phyloP scores from a whole-genome alignment of 495 filamentous ascomycete species.

The Poronia punctata region DNA sequence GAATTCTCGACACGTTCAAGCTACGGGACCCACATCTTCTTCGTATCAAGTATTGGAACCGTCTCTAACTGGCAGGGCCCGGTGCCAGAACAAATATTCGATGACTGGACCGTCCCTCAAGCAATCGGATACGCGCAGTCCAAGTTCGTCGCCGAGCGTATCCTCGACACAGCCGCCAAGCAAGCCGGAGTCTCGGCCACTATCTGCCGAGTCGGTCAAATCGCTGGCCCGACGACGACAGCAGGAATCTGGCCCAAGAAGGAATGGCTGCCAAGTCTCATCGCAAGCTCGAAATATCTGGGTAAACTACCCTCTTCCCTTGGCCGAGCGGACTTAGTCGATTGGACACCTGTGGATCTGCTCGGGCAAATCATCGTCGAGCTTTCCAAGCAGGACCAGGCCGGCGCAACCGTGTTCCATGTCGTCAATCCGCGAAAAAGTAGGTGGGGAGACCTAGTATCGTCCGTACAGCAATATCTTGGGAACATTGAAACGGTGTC shows the following conservation, averaged over 20 bases:
- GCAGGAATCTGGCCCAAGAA: constrained; percentile 41
- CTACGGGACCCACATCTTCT: constrained; percentile 31
- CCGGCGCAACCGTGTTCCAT: constrained; percentile 27
- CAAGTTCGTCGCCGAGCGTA: constrained; percentile 43
- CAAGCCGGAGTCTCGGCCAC: constrained; percentile 26
- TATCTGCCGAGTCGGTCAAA: constrained; percentile 46
- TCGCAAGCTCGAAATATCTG: constrained; percentile 33
- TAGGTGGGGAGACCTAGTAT: constrained; percentile 27
- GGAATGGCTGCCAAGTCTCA: constrained; percentile 51
- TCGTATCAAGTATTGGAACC: constrained; percentile 42
- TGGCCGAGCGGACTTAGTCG: constrained; percentile 30
- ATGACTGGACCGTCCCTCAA: constrained; percentile 21
- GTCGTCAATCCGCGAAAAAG: constrained; percentile 32
- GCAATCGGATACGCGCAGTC: constrained; percentile 46
- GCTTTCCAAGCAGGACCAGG: not conserved
- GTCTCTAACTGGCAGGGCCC: constrained; percentile 24
- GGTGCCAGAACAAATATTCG: constrained; percentile 34
- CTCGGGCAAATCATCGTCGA: constrained; percentile 29
- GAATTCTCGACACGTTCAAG: constrained; percentile 34
- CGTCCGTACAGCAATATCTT: constrained; percentile 23
- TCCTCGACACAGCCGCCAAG: constrained; percentile 34
- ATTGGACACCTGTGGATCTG: constrained; percentile 47
- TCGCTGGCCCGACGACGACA: constrained; percentile 38
- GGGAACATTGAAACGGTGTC: constrained; percentile 20
- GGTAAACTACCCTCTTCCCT: constrained; percentile 31